These are phyloP conservation scores for Phymatotrichopsis omnivora DNA, from an alignment of 2,329 filamentous ascomycete species.

Conservation along the genomic window DNA sequence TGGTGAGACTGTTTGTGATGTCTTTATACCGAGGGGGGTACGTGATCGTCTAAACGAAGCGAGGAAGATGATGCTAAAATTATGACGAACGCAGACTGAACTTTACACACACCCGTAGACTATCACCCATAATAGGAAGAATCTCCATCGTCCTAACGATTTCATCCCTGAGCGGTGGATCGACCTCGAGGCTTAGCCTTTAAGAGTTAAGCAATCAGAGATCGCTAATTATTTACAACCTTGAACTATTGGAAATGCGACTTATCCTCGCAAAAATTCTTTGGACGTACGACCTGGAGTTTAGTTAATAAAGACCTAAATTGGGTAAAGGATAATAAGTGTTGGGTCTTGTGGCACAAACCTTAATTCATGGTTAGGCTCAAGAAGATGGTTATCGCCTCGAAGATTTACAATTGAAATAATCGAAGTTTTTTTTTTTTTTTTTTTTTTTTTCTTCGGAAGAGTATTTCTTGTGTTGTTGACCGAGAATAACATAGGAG, in stretches of 20 bases:
- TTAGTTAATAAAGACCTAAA: constrained; percentile 33
- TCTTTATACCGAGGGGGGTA: constrained; percentile 22
- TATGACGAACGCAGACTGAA: constrained; percentile 30
- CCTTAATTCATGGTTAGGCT: constrained; percentile 30
- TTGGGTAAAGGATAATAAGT: constrained; percentile 36
- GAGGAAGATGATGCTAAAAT: neutral
- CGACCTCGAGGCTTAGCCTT: constrained; percentile 27
- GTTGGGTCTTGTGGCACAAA: constrained; percentile 36
- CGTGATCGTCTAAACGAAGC: too few species aligned
- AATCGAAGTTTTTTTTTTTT: too few species aligned
- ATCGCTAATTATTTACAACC: constrained; percentile 22
- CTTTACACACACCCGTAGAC: constrained; percentile 34
- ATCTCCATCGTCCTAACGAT: constrained; percentile 33
- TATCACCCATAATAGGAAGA: constrained; percentile 32
- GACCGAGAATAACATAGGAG: too few species aligned
- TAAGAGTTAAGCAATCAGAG: neutral
- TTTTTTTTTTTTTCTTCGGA: too few species aligned
- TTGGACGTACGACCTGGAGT: constrained; percentile 35
- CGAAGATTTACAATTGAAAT: too few species aligned
- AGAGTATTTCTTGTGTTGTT: too few species aligned
- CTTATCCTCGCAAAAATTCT: constrained; percentile 36
- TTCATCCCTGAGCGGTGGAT: constrained; percentile 39
- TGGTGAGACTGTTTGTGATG: constrained; percentile 24
- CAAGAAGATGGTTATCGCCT: too few species aligned
- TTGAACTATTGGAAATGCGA: constrained; percentile 37